Evolutionary conservation across 805 yeast species (phyloP).

Genomic region (Metschnikowia anglica): DNA sequence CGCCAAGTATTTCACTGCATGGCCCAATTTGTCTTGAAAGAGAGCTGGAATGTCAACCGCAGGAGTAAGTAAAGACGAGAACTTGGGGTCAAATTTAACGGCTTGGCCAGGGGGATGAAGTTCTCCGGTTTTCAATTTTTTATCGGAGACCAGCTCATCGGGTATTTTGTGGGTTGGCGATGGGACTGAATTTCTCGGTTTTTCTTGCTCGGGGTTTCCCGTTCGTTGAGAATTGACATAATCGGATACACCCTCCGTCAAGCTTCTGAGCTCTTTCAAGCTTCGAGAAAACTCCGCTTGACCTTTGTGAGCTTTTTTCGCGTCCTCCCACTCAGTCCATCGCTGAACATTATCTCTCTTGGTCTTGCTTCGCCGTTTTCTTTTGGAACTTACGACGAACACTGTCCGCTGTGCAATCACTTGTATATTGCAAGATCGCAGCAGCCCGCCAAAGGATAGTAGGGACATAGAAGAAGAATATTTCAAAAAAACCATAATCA

Average conservation of each 20-base stretch:
- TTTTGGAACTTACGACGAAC: constrained; percentile 18
- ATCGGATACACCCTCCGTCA: constrained; percentile 31
- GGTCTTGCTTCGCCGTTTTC: constrained; percentile 10
- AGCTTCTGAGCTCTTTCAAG: constrained; percentile 27
- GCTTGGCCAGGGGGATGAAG: background rate
- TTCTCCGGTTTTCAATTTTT: background rate
- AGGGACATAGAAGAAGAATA: too few species aligned
- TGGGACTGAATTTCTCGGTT: constrained; percentile 23
- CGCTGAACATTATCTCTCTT: constrained; percentile 11
- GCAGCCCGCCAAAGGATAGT: background rate
- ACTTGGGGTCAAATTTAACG: constrained; percentile 15
- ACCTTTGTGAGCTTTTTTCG: constrained; percentile 20
- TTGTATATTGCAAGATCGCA: constrained; percentile 4
- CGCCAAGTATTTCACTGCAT: constrained; percentile 40
- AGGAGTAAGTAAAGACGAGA: constrained; percentile 19
- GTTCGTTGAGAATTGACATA: constrained; percentile 7
- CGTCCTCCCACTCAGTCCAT: constrained; percentile 28
- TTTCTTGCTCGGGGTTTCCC: background rate
- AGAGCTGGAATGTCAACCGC: constrained; percentile 35
- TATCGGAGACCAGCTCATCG: background rate
- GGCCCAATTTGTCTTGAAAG: constrained; percentile 38
- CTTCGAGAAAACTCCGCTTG: constrained; percentile 26
- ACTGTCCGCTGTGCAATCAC: constrained; percentile 9
- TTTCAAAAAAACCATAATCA: too few species aligned
- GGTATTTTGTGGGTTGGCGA: constrained; percentile 1